phyloP scores from a whole-genome alignment of 495 filamentous ascomycete species.

The Articulospora tetracladia region DNA sequence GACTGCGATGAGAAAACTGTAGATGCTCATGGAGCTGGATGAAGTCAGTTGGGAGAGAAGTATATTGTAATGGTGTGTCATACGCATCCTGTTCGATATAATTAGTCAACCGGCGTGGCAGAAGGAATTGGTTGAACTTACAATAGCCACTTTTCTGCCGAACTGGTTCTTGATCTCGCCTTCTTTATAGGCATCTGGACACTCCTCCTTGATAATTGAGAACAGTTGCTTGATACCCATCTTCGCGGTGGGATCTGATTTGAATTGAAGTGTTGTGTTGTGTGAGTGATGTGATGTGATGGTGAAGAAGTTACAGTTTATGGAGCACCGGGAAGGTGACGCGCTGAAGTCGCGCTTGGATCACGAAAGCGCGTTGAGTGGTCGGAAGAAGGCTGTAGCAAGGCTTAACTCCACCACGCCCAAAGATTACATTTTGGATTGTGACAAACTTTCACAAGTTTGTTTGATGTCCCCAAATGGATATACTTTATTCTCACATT shows the following conservation, averaged over 20 bases:
- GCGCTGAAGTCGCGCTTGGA: slow-evolving; percentile 19
- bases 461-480: neutral
- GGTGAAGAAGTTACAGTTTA: neutral
- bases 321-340: neutral
- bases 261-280: neutral
- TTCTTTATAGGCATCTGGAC: slow-evolving; percentile 88
- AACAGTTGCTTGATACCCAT: slow-evolving; percentile 96
- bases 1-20: slow-evolving; percentile 96
- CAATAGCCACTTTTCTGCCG: slow-evolving; percentile 94
- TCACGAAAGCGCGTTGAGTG: slow-evolving; percentile 12
- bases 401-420: neutral
- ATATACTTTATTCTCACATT: neutral
- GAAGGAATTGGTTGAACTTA: slow-evolving; percentile 42
- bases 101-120: slow-evolving; percentile 11
- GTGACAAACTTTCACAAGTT: neutral
- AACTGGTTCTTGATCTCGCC: slow-evolving; percentile 99
- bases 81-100: slow-evolving; percentile 72
- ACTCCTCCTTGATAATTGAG: slow-evolving; percentile 85
- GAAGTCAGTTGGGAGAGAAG: slow-evolving; percentile 24
- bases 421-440: neutral
- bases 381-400: neutral
- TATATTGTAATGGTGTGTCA: slow-evolving; percentile 25
- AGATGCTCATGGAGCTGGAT: slow-evolving; percentile 92
- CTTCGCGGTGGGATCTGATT: slow-evolving; percentile 21
- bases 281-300: neutral